Percentiles rank a stretch among this genome's conserved stretches.
phyloP scores from a whole-genome alignment of 2,329 filamentous ascomycete genomes.

The Thyridium curvatum region DNA sequence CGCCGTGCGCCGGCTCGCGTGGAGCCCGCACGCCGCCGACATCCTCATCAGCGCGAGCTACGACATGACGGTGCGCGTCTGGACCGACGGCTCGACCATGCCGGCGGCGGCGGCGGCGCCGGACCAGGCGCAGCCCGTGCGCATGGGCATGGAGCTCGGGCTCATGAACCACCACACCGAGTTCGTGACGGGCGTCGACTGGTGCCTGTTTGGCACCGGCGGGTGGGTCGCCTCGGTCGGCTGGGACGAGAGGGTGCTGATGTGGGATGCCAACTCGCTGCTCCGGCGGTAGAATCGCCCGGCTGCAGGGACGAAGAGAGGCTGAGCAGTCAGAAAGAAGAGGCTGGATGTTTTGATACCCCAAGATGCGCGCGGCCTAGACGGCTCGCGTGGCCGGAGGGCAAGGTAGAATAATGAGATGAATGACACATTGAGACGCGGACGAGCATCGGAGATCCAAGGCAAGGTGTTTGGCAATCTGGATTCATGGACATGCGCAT shows the following conservation, averaged over 20 bases:
- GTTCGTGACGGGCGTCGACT: conserved; percentile 93
- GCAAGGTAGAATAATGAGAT: too few species aligned
- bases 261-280: conserved; percentile 77
- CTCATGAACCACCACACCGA: conserved; percentile 92
- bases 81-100: conserved; percentile 65
- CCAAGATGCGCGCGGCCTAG: too few species aligned
- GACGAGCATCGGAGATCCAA: too few species aligned
- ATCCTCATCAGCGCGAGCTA: conserved; percentile 86
- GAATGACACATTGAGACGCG: too few species aligned
- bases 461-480: too few species aligned
- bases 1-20: conserved; percentile 76
- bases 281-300: conserved; percentile 15
- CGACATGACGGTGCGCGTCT: conserved; percentile 94
- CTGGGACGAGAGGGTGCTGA: conserved; percentile 86
- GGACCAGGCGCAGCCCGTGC: conserved; percentile 25
- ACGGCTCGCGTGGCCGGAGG: too few species aligned
- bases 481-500: too few species aligned
- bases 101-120: conserved; percentile 19
- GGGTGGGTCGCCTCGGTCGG: conserved; percentile 93
- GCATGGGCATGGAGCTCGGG: conserved; percentile 66
- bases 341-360: too few species aligned
- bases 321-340: neutral
- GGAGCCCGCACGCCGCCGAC: conserved; percentile 91
- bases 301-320: too few species aligned
- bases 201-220: conserved; percentile 92